Evolutionary conservation across 23 red algal genomes (phyloP).

Genomic region (Chondrus crispus): DNA sequence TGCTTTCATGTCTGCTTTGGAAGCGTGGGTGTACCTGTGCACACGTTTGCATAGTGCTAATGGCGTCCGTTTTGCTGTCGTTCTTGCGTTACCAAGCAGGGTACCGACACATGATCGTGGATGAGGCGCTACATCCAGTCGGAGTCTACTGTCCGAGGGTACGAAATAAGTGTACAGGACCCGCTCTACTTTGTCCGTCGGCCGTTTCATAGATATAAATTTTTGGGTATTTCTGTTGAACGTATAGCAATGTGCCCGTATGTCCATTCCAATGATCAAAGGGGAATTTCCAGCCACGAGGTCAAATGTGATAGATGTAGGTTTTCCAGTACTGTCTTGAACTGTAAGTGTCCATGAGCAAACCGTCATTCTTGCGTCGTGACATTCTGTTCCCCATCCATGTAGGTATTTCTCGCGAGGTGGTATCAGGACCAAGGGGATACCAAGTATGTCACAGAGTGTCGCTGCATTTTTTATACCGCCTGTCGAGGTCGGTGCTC

Average conservation of each 20-base stretch:
- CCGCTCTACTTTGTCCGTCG: not conserved
- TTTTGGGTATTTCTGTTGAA: not conserved
- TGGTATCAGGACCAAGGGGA: not conserved
- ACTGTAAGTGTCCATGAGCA: not conserved
- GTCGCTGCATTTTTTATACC: not conserved
- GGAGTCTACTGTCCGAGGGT: not conserved
- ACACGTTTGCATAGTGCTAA: not conserved
- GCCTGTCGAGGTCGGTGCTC: not conserved
- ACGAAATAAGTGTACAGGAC: not conserved
- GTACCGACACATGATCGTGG: not conserved
- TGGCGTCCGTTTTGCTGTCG: not conserved
- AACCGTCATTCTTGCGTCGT: not conserved
- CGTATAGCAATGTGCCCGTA: not conserved
- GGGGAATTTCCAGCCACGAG: not conserved
- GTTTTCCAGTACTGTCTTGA: not conserved
- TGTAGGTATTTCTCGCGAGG: not conserved
- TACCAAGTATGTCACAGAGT: constrained; percentile 5
- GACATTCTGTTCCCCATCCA: not conserved
- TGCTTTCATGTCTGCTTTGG: not conserved
- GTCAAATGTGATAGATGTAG: not conserved
- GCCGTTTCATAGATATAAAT: not conserved
- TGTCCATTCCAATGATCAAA: not conserved
- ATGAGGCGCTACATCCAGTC: not conserved
- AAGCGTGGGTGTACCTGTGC: not conserved
- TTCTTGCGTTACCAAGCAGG: not conserved